Evolutionary conservation across 2,329 filamentous ascomycete species (phyloP).

Genomic region (Scedosporium boydii): DNA sequence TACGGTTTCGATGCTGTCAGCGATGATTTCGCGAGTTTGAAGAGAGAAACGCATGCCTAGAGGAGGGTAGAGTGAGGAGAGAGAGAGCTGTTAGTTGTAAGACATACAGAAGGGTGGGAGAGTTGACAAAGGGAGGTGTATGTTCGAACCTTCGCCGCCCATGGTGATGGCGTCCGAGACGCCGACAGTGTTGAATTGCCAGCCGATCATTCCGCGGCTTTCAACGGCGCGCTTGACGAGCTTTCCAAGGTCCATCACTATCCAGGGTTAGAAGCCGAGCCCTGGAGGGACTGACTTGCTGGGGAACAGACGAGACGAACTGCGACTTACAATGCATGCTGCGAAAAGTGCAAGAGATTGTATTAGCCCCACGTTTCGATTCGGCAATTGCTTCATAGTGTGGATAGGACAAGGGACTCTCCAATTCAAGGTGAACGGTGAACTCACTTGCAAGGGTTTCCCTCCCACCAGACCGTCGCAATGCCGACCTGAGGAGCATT

Average conservation of each 20-base stretch:
- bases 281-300: not conserved
- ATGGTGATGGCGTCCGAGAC: conserved; percentile 90
- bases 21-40: conserved; percentile 84
- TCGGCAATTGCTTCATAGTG: not conserved
- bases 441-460: conserved; percentile 86
- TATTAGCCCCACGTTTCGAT: not conserved
- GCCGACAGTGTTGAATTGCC: conserved; percentile 90
- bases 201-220: conserved; percentile 80
- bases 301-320: too few species aligned
- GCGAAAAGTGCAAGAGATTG: not conserved
- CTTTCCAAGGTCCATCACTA: conserved; percentile 78
- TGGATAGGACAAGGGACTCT: not conserved
- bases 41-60: conserved; percentile 88
- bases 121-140: not conserved
- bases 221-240: conserved; percentile 75
- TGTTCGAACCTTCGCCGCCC: conserved; percentile 68
- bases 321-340: conserved; percentile 2
- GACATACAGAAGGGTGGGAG: not conserved
- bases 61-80: conserved; percentile 1
- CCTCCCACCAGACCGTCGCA: conserved; percentile 94
- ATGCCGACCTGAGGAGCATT: conserved; percentile 84
- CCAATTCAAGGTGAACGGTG: conserved; percentile 21
- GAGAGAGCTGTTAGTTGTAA: not conserved
- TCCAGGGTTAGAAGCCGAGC: conserved; percentile 3
- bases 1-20: conserved; percentile 87